phyloP scores from a whole-genome alignment of 257 asterid genomes.

The Nicotiana obtusifolia region DNA sequence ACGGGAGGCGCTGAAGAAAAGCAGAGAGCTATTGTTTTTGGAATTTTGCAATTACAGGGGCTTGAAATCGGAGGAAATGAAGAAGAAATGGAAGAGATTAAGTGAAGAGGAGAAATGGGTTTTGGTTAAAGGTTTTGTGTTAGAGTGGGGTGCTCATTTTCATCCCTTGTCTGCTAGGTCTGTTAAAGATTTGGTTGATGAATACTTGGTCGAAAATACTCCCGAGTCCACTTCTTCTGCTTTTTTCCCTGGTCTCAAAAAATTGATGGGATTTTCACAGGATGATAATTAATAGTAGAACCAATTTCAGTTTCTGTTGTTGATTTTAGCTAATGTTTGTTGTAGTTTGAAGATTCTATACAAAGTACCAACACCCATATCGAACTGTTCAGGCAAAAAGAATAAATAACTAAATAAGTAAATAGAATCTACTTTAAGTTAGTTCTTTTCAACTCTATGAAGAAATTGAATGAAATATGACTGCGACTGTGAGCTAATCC shows the following conservation, averaged over 20 bases:
- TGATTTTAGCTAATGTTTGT: neutral
- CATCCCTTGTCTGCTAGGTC: conserved; percentile 75
- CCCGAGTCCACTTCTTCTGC: conserved; percentile 13
- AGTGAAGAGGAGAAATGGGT: conserved; percentile 49
- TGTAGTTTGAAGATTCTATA: neutral
- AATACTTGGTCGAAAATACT: conserved; percentile 27
- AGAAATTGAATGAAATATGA: no score
- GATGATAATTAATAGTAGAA: conserved; percentile 16
- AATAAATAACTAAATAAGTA: no score
- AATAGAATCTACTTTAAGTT: no score
- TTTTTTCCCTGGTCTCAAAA: conserved; percentile 34
- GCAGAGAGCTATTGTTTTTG: conserved; percentile 57
- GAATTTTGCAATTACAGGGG: conserved; percentile 52
- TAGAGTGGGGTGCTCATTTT: conserved; percentile 60
- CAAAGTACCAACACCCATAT: no score
- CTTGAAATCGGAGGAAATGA: conserved; percentile 45
- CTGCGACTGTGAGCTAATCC: no score
- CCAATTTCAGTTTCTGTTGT: neutral
- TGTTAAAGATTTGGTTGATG: conserved; percentile 60
- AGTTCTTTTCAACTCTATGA: no score
- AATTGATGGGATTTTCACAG: conserved; percentile 41
- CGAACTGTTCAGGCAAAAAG: no score
- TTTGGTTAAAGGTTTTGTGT: conserved; percentile 48
- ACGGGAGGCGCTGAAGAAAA: conserved; percentile 56
- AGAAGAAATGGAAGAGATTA: conserved; percentile 54